phyloP scores from a whole-genome alignment of 495 filamentous ascomycete genomes.

The Tirmania nivea region DNA sequence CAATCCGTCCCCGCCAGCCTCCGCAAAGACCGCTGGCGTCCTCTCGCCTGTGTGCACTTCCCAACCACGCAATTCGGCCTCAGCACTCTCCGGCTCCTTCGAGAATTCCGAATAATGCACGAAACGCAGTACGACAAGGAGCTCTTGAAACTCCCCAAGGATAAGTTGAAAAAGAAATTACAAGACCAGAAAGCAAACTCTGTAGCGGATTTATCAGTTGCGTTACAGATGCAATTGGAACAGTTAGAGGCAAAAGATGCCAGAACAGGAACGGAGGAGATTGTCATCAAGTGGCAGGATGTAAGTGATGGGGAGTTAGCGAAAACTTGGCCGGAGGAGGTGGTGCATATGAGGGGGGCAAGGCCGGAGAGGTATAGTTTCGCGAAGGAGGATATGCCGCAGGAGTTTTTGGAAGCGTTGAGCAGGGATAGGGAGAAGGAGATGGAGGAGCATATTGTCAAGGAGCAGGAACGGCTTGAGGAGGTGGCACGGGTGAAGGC shows the following conservation, averaged over 20 bases:
- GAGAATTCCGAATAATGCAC: conserved; percentile 57
- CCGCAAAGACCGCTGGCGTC: conserved; percentile 82
- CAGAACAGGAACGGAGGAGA: conserved; percentile 12
- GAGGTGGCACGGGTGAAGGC: background rate
- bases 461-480: background rate
- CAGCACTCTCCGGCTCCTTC: conserved; percentile 53
- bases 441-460: background rate
- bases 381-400: conserved; percentile 2
- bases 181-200: conserved; percentile 81
- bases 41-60: conserved; percentile 56
- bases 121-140: conserved; percentile 34
- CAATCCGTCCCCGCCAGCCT: conserved; percentile 57
- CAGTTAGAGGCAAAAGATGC: conserved; percentile 12
- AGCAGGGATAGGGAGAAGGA: background rate
- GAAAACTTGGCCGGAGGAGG: conserved; percentile 41
- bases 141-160: conserved; percentile 29
- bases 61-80: conserved; percentile 39
- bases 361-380: conserved; percentile 10
- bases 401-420: background rate
- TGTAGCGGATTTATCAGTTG: conserved; percentile 67
- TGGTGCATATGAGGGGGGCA: conserved; percentile 31
- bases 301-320: conserved; percentile 43
- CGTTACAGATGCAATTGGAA: conserved; percentile 33
- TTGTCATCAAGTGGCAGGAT: conserved; percentile 51
- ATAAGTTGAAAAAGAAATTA: conserved; percentile 37